Conservation (phyloP, 2,329 filamentous ascomycete genomes). For the Sporothrix schenckii region DNA sequence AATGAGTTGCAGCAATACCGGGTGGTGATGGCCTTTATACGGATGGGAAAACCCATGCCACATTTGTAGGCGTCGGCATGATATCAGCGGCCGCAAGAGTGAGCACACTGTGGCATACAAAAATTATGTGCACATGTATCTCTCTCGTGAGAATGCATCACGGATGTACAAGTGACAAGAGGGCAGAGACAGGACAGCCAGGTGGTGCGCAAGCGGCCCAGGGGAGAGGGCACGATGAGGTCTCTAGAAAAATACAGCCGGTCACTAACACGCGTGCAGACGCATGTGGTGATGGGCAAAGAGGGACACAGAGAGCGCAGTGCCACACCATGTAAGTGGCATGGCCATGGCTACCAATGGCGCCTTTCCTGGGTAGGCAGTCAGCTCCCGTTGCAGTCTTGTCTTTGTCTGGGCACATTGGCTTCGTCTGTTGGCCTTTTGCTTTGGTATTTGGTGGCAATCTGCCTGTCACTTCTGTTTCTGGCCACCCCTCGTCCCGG, state of each 20-base stretch:
- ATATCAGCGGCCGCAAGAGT: neutral
- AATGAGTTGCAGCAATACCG: neutral
- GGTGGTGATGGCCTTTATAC: slow-evolving; percentile 24
- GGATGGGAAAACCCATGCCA: neutral
- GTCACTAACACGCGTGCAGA: neutral
- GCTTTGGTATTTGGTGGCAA: neutral
- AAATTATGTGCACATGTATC: slow-evolving; percentile 19
- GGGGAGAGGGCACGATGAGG: slow-evolving; percentile 19
- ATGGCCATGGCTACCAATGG: neutral
- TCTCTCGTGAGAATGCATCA: slow-evolving; percentile 24
- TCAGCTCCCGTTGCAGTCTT: neutral
- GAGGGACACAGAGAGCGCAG: neutral
- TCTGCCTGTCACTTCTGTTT: neutral
- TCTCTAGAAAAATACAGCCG: slow-evolving; percentile 11
- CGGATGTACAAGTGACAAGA: slow-evolving; percentile 12
- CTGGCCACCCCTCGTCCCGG: neutral
- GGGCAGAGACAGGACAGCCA: neutral
- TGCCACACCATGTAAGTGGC: slow-evolving; percentile 10
- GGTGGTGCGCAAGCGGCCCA: neutral
- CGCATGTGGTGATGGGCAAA: neutral
- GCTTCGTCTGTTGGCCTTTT: neutral
- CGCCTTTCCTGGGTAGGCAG: slow-evolving; percentile 3
- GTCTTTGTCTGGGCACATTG: neutral
- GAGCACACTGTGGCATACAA: neutral
- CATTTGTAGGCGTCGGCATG: slow-evolving; percentile 16